Evolutionary conservation across 345 rosid genomes (phyloP).

Genomic region (Anastatica hierochuntica): DNA sequence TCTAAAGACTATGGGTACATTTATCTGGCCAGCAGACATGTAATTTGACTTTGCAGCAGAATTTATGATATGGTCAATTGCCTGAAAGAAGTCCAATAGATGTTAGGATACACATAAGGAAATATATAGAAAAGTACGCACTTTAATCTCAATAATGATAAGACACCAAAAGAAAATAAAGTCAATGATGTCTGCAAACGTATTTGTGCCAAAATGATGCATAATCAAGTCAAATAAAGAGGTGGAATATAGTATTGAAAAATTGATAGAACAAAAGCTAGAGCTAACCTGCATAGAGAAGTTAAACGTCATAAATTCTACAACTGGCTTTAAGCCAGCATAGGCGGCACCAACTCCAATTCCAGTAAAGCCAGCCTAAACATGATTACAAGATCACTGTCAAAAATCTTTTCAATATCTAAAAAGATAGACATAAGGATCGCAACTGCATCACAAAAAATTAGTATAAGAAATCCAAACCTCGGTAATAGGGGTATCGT

Average conservation of each 20-base stretch:
- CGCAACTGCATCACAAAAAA: background rate
- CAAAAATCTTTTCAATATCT: background rate
- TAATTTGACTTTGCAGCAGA: slow-evolving; percentile 82
- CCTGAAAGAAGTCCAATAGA: slow-evolving; percentile 32
- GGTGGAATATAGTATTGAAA: background rate
- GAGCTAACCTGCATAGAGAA: slow-evolving; percentile 81
- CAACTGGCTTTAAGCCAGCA: slow-evolving; percentile 69
- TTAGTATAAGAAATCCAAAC: slow-evolving; percentile 28
- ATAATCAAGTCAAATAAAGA: slow-evolving; percentile 1
- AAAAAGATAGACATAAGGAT: background rate
- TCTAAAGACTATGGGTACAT: slow-evolving; percentile 81
- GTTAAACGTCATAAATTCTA: slow-evolving; percentile 95
- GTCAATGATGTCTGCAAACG: background rate
- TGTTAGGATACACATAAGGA: background rate
- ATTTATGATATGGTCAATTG: slow-evolving; percentile 86
- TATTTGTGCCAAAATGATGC: slow-evolving; percentile 1
- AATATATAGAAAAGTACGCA: background rate
- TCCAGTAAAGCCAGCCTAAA: slow-evolving; percentile 95
- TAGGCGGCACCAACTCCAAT: slow-evolving; percentile 97
- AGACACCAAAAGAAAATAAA: background rate
- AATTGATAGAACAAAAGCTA: background rate
- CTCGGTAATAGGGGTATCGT: slow-evolving; percentile 92
- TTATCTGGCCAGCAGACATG: slow-evolving; percentile 83
- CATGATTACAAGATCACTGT: background rate
- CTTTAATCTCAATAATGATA: background rate